Conservation (phyloP, 805 yeast species). For the Sugiyamaella americana region DNA sequence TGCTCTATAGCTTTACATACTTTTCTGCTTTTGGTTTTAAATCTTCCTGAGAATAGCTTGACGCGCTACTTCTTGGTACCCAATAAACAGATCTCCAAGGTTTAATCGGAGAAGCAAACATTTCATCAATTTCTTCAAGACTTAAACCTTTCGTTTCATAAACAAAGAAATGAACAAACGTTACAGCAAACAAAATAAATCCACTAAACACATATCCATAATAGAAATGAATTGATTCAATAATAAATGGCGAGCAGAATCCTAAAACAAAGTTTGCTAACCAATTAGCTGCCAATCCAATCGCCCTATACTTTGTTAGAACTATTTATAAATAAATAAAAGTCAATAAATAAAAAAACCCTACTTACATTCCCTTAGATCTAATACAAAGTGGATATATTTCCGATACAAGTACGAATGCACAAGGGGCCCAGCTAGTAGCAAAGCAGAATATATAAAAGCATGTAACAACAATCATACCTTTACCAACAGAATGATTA, state of each 20-base stretch:
- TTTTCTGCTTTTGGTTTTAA: too few species aligned
- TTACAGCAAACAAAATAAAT: constrained; percentile 49
- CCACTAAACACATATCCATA: constrained; percentile 63
- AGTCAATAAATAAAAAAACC: background rate
- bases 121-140: constrained; percentile 58
- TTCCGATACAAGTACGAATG: constrained; percentile 67
- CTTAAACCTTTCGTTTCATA: constrained; percentile 78
- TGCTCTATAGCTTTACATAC: too few species aligned
- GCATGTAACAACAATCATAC: constrained; percentile 50
- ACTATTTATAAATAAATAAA: too few species aligned
- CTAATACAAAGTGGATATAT: constrained; percentile 53
- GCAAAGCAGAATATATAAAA: constrained; percentile 46
- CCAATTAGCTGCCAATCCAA: constrained; percentile 41
- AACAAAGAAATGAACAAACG: constrained; percentile 67
- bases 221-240: constrained; percentile 52
- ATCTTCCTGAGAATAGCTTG: too few species aligned
- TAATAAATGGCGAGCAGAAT: constrained; percentile 63
- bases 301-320: constrained; percentile 34
- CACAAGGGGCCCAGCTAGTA: constrained; percentile 56
- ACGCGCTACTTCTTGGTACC: too few species aligned
- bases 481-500: constrained; percentile 40
- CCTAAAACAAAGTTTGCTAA: constrained; percentile 50
- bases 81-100: constrained; percentile 12
- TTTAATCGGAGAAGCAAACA: constrained; percentile 16
- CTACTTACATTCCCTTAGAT: constrained; percentile 45